Conservation (phyloP, 768 basidiomycete species). For the Amanita thiersii region DNA sequence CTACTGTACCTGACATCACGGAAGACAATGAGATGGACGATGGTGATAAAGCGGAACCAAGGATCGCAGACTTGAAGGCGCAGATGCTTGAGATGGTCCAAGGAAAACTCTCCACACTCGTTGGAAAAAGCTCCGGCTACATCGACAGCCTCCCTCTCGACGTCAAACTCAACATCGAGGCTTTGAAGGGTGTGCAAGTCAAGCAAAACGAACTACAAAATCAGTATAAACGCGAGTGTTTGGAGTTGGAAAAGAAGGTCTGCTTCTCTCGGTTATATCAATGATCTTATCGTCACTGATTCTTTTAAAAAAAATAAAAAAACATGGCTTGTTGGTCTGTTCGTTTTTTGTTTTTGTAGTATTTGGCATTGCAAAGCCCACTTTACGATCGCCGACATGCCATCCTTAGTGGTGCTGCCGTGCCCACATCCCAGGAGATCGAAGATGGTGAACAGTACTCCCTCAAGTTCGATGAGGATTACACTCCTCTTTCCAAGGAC, state of each 20-base stretch:
- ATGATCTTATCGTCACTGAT: constrained; percentile 10
- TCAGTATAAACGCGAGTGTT: constrained; percentile 90
- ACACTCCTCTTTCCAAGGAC: constrained; percentile 52
- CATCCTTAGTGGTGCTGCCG: constrained; percentile 72
- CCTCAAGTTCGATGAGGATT: constrained; percentile 68
- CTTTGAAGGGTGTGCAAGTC: constrained; percentile 88
- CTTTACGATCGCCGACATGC: constrained; percentile 80
- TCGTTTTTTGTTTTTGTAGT: constrained; percentile 31
- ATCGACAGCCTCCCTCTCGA: constrained; percentile 80
- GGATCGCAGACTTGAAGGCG: constrained; percentile 37
- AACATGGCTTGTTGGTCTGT: too few relatives aligned
- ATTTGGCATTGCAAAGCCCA: constrained; percentile 70
- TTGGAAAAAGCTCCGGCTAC: constrained; percentile 93
- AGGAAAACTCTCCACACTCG: constrained; percentile 72
- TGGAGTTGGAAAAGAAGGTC: constrained; percentile 95
- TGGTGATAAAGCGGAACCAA: constrained; percentile 29
- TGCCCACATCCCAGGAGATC: constrained; percentile 76
- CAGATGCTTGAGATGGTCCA: constrained; percentile 85
- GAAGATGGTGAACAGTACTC: constrained; percentile 68
- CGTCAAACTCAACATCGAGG: constrained; percentile 81
- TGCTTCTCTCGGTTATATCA: constrained; percentile 15
- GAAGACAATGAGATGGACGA: constrained; percentile 74
- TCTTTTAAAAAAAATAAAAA: constrained; percentile 1
- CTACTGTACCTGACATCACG: constrained; percentile 81
- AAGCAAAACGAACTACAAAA: constrained; percentile 88